Base-by-base conservation (phyloP, 768 basidiomycete genomes). In the Arthromyces matolae region DNA sequence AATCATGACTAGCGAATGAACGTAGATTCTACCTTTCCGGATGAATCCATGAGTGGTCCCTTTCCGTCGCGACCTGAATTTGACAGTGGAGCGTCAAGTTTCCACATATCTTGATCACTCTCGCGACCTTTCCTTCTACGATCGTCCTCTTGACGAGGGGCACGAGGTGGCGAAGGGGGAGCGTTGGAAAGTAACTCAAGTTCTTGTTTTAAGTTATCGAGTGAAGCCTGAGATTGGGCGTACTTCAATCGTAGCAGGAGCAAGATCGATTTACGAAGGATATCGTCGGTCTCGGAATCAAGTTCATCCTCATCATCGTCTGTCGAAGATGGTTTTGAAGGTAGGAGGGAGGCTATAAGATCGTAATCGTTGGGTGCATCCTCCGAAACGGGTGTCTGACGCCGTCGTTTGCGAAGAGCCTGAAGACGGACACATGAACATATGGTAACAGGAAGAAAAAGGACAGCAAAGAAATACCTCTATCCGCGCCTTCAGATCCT, bases 211-310 rank as follows among this genome's bases (percentile, higher is more conserved):
- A 86, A 73, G 47, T 78, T 83, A 45, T 85, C 76, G 14, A 89
- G 70, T 42, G 89, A 83, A 4, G 79, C 66, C 14, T 81, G 74
- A 2, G 89, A 78, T 56, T 87, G 84, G 0, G 79, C 78, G 60
- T 88, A 88, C 32, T 78, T 73, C 14, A 93, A 75, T 22, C 85
- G 81, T 13, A 93, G 73, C 23, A 93, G 70, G n/a, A 89, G 69
- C 13, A 93, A 59, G 5, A 77, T 76, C 14, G 84, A 71, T 57
- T 86, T 80, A 44, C 92, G 83, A 25, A 85, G 68, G 45, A 79
- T 60, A 37, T 84, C 83, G 42, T 89, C 88, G 5, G 71, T 75
- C 39, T 83, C 80, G 10, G 73, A 71, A 43, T 86, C 80, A 6
- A 73, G 67, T 20, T 78, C 75, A 28, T 79, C 73, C 8, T 72